Evolutionary conservation across 306 rosid species (phyloP), one percentile per base, ranked within the genome.

Genomic region (Prunus fruticosa): DNA sequence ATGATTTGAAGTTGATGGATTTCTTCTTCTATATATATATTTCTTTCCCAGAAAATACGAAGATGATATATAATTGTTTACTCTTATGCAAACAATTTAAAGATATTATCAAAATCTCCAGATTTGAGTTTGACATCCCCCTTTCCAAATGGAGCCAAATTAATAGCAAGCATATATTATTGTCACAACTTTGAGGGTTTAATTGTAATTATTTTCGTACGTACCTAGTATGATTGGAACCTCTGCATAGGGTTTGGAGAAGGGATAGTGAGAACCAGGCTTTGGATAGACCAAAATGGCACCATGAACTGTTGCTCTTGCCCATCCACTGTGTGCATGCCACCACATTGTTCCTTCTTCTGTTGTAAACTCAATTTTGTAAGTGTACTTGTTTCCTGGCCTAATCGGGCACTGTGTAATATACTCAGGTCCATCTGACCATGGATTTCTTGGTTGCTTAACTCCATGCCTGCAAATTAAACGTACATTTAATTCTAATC

Each of bases 371-470:
- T 80, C 74, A 19, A 89, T 62, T 67, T 47, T 87, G 25, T 87
- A 86, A 1, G 74, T 78, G 67, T 85, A 87, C 32, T 58, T 82
- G 2, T 47, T 58, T 28, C 90, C 85, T 0, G 85, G 84, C 80
- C 49, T 73, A 27, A 90, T 86, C 0, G 95, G 90, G 34, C 90
- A 86, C 47, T 87, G 95, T 1, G 95, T 90, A 2, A 90, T 47
- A 4, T 71, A 87, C 64, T 82, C 88, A 0, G 92, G 92, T 0
- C 95, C 95, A 78, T 90, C 90, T 1, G 90, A 81, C 95, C 95
- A 90, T 12, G 92, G 88, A 86, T 87, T 58, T 38, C 89, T 82
- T 49, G 83, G 83, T 19, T 76, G 87, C 11, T 70, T 82, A n/a
- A 87, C 89, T 74, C 90, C 90, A 75, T 90, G 95, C 95, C 91